Evolutionary conservation across 306 rosid genomes (phyloP).

Genomic region (Begonia loranthoides): DNA sequence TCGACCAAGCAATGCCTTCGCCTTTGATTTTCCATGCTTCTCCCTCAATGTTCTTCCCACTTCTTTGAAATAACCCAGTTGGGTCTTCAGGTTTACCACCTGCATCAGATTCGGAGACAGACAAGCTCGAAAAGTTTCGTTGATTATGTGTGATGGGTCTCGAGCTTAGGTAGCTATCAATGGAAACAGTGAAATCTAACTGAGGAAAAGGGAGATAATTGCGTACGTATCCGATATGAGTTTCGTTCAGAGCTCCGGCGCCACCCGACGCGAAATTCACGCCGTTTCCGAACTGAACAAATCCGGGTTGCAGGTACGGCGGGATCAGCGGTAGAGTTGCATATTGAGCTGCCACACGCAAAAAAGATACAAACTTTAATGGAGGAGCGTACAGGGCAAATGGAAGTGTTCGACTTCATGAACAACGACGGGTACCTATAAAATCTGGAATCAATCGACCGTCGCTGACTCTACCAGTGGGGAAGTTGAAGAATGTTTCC

Average conservation of each 20-base stretch:
- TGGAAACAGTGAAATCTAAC: too few relatives aligned
- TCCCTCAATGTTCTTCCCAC: constrained; percentile 14
- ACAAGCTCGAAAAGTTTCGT: too few relatives aligned
- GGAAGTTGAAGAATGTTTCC: constrained; percentile 21
- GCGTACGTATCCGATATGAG: constrained; percentile 28
- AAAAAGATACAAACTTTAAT: not conserved
- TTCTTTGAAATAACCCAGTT: constrained; percentile 24
- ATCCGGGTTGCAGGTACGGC: constrained; percentile 33
- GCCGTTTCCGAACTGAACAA: constrained; percentile 21
- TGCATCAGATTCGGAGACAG: too few relatives aligned
- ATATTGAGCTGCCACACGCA: constrained; percentile 37
- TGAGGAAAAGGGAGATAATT: not conserved
- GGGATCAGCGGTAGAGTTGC: constrained; percentile 32
- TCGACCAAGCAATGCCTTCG: constrained; percentile 17
- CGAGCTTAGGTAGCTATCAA: not conserved
- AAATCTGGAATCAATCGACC: constrained; percentile 33
- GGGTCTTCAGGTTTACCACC: constrained; percentile 30
- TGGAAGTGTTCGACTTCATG: too few relatives aligned
- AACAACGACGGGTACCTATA: too few relatives aligned
- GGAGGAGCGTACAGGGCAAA: too few relatives aligned
- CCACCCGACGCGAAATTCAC: constrained; percentile 61
- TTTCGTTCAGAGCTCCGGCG: constrained; percentile 51
- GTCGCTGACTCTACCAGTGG: constrained; percentile 29
- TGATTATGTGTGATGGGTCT: too few relatives aligned
- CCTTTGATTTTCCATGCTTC: constrained; percentile 22